phyloP scores from a whole-genome alignment of 1,139 yeast genomes.

The Arxiozyma telluris region DNA sequence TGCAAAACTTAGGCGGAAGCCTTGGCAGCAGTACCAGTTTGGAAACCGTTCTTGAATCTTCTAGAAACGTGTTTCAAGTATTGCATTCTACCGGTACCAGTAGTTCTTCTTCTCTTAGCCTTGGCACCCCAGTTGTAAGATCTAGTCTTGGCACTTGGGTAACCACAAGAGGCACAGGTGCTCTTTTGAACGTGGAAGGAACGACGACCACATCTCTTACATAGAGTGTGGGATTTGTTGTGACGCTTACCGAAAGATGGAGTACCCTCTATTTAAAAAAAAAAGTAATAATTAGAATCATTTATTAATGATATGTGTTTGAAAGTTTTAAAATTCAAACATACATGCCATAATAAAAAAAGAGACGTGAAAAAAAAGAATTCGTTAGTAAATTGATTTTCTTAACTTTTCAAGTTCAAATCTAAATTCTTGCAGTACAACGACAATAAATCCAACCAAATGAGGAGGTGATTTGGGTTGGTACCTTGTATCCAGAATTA shows the following conservation, averaged over 20 bases:
- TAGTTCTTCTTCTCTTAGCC: constrained; percentile 99
- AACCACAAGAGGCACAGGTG: constrained; percentile 98
- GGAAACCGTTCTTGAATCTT: constrained; percentile 99
- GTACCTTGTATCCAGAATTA: too few relatives aligned
- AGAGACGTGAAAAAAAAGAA: neutral
- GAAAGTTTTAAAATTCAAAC: too few relatives aligned
- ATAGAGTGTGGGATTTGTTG: constrained; percentile 99
- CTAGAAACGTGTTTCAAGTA: constrained; percentile 94
- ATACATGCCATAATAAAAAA: neutral
- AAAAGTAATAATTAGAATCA: neutral
- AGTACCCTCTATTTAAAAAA: constrained; percentile 78
- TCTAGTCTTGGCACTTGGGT: constrained; percentile 99
- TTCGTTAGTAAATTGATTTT: constrained; percentile 8
- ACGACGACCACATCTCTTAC: constrained; percentile 99
- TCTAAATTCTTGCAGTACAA: constrained; percentile 9
- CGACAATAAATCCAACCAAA: neutral
- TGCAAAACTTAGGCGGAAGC: constrained; percentile 19
- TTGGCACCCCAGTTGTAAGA: constrained; percentile 98
- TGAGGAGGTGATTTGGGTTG: neutral
- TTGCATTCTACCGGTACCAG: constrained; percentile 99
- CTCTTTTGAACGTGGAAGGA: constrained; percentile 99
- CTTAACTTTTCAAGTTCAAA: constrained; percentile 16
- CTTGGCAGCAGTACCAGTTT: constrained; percentile 57
- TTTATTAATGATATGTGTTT: too few relatives aligned
- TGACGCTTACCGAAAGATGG: constrained; percentile 99